Evolutionary conservation across 257 asterid species (phyloP).

Genomic region (Prunella vulgaris): DNA sequence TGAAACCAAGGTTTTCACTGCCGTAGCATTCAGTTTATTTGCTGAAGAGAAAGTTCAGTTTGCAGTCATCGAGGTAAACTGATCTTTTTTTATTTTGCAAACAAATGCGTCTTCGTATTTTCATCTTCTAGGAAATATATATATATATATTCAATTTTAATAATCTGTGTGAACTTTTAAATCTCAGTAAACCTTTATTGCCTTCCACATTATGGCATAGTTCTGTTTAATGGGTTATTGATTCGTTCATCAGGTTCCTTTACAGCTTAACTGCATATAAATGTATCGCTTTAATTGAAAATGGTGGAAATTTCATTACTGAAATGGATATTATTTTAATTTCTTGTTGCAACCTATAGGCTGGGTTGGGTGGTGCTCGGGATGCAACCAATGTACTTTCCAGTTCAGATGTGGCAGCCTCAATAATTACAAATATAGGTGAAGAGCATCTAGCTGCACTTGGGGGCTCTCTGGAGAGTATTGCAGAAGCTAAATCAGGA

Average conservation of each 20-base stretch:
- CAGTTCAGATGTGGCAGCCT: slow-evolving; percentile 57
- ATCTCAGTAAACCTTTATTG: background rate
- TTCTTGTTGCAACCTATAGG: slow-evolving; percentile 33
- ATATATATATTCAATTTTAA: background rate
- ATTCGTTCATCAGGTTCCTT: background rate
- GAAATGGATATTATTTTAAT: background rate
- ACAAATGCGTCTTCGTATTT: slow-evolving; percentile 9
- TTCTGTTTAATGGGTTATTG: background rate
- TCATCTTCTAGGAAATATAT: slow-evolving; percentile 2
- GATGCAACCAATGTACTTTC: slow-evolving; percentile 91
- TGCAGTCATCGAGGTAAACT: slow-evolving; percentile 80
- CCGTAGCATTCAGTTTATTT: slow-evolving; percentile 81
- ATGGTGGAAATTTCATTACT: background rate
- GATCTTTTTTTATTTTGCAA: slow-evolving; percentile 10
- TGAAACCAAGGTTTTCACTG: slow-evolving; percentile 72
- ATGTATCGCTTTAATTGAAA: slow-evolving; percentile 6
- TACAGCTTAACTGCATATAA: background rate
- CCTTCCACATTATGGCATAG: background rate
- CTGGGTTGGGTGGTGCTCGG: slow-evolving; percentile 91
- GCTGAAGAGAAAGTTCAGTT: slow-evolving; percentile 77
- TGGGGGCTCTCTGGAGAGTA: slow-evolving; percentile 93
- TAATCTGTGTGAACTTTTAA: background rate
- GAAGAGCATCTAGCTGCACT: slow-evolving; percentile 95
- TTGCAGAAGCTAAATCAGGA: slow-evolving; percentile 90
- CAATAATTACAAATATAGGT: slow-evolving; percentile 85